Percentiles rank a stretch among this genome's conserved stretches.
These are phyloP conservation scores for Candida orba DNA, from an alignment of 805 yeast genomes.

Conservation along the genomic window DNA sequence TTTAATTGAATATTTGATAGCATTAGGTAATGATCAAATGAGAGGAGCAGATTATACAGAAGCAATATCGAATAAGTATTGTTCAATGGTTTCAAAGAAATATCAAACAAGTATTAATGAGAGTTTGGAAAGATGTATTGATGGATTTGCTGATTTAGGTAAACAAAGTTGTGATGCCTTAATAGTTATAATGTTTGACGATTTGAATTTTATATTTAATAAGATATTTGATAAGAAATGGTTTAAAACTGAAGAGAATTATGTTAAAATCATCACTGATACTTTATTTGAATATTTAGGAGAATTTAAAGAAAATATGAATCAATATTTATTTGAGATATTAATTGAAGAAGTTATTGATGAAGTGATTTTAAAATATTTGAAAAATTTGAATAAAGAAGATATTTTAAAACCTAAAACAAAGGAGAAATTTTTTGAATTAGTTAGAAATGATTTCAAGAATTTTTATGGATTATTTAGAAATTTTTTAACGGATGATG, in stretches of 20 bases:
- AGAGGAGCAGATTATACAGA: constrained; percentile 64
- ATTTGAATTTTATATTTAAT: constrained; percentile 54
- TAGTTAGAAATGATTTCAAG: constrained; percentile 56
- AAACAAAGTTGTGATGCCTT: constrained; percentile 52
- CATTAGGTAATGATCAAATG: constrained; percentile 80
- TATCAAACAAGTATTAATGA: constrained; percentile 54
- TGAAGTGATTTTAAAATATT: constrained; percentile 42
- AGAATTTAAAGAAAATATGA: constrained; percentile 50
- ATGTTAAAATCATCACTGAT: constrained; percentile 56
- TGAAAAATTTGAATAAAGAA: constrained; percentile 39
- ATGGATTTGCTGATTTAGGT: constrained; percentile 72
- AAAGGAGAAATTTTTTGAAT: constrained; percentile 35
- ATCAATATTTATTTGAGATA: constrained; percentile 46
- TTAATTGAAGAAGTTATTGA: constrained; percentile 47
- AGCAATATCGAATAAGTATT: constrained; percentile 58
- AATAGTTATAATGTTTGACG: constrained; percentile 61
- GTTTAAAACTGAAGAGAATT: constrained; percentile 40
- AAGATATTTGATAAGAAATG: constrained; percentile 61
- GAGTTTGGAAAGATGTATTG: constrained; percentile 57
- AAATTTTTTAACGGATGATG: constrained; percentile 32
- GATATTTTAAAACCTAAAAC: constrained; percentile 33
- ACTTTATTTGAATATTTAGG: constrained; percentile 69
- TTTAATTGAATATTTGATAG: constrained; percentile 70
- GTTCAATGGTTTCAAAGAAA: constrained; percentile 56
- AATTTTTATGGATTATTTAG: constrained; percentile 47